Evolutionary conservation across 805 yeast genomes (phyloP), one percentile per base, ranked within the genome.

Genomic region (Ogataea dorogensis): DNA sequence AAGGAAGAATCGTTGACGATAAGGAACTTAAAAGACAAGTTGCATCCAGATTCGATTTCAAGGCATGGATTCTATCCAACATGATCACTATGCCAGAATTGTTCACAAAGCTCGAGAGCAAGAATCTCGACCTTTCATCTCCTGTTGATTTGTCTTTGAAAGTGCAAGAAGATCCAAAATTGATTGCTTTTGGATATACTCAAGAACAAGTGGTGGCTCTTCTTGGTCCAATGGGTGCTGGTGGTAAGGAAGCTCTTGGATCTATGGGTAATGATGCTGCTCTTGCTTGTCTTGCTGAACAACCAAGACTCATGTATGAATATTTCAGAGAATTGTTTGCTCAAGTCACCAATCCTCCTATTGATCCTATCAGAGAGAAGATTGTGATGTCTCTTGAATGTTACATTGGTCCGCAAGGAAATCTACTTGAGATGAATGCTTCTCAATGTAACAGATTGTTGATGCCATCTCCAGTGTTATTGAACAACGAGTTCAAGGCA

Each of bases 231-330:
- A 93, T 91, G 98, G 97, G 95, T 26, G 56, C 73, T 24, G 82
- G 78, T 49, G 96, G 91, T 43, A 91, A 89, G 59, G 98, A 91
- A 67, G 88, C 97, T 9, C 72, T 91, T 35, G 98, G 98, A 12
- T 89, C 97, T 13, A 91, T 91, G 98, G 98, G 98, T 71, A 91
- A 91, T 58, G 98, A 91, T 59, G 79, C 93, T 33, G 95, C 98
- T 9, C 71, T 91, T 47, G 98, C 98, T 0, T 93, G 98, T 65
- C 68, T 91, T 50, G 82, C 95, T 24, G 91, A 86, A 58, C 95
- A 88, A 64, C 98, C 98, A 27, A 82, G 81, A 50, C 67, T 93
- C 45, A 69, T 87, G 46, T 91, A 85, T 62, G 98, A 93, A 56
- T 91, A 91, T 67, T 93, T 91, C 73, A 80, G 95, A 55, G 95